A percentile compares a stretch with the other conserved stretches of the same genome.
phyloP scores from a whole-genome alignment of 2,329 filamentous ascomycete species.

The Aspergillus sergii region DNA sequence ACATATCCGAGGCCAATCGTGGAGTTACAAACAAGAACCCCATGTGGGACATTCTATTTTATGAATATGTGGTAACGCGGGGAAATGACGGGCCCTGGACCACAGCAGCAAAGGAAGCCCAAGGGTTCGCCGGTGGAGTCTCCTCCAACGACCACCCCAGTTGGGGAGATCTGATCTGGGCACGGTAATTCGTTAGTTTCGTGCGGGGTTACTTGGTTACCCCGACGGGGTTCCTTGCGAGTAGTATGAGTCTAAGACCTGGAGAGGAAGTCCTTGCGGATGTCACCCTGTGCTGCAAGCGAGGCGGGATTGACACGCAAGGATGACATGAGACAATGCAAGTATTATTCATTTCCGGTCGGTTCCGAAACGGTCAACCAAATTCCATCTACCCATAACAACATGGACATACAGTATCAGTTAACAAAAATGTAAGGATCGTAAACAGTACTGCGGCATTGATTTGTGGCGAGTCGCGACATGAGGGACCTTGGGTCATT shows the following conservation, averaged over 20 bases:
- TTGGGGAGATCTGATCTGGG: constrained; percentile 35
- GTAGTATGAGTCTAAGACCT: background rate
- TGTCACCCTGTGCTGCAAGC: no score
- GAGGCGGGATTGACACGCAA: background rate
- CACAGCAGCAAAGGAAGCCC: constrained; percentile 15
- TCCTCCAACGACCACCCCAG: constrained; percentile 26
- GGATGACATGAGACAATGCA: background rate
- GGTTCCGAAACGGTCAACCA: background rate
- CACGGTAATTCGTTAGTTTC: background rate
- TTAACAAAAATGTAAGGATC: background rate
- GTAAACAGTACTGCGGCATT: no score
- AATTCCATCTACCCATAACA: background rate
- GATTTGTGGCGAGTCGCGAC: no score
- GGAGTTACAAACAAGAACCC: constrained; percentile 22
- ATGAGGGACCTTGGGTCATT: no score
- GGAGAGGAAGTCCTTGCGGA: background rate
- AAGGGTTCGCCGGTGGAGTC: constrained; percentile 19
- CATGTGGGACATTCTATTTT: constrained; percentile 31
- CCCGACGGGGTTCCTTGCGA: background rate
- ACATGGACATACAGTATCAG: background rate
- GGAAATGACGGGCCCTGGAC: constrained; percentile 22
- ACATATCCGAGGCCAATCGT: constrained; percentile 24
- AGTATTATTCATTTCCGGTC: background rate
- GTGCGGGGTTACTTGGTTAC: background rate
- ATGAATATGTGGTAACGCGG: constrained; percentile 32